These are phyloP conservation scores for Candida dubliniensis DNA, from an alignment of 1,139 yeast genomes.

Conservation along the genomic window DNA sequence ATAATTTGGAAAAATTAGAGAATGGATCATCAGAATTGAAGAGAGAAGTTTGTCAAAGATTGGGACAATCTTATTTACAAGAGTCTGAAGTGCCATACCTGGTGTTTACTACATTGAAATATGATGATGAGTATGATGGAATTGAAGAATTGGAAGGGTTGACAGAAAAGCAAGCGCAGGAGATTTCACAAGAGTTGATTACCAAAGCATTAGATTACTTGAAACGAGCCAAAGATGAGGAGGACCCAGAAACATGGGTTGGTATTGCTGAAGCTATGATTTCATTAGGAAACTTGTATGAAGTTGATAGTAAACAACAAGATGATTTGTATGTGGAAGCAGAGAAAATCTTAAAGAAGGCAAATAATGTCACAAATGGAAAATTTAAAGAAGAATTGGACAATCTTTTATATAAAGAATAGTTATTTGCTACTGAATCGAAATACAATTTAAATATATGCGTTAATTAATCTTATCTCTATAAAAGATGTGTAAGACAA, in stretches of 20 bases:
- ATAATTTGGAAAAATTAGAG: constrained; percentile 27
- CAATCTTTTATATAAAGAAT: constrained; percentile 27
- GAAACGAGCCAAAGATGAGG: constrained; percentile 60
- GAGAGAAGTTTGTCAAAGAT: constrained; percentile 42
- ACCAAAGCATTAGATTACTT: constrained; percentile 59
- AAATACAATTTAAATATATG: no score
- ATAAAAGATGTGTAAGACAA: not conserved
- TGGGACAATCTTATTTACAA: constrained; percentile 63
- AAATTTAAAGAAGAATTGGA: constrained; percentile 62
- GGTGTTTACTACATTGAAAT: constrained; percentile 56
- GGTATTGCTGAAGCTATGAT: constrained; percentile 83
- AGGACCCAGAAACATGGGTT: constrained; percentile 80
- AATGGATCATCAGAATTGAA: constrained; percentile 13
- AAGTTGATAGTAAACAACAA: constrained; percentile 64
- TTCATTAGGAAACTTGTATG: constrained; percentile 70
- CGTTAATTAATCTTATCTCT: not conserved
- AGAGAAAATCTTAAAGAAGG: constrained; percentile 57
- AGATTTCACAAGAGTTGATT: constrained; percentile 50
- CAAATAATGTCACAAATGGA: constrained; percentile 77
- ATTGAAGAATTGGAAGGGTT: constrained; percentile 40
- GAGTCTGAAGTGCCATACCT: constrained; percentile 62
- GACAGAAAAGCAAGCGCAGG: constrained; percentile 44
- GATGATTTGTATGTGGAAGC: constrained; percentile 66
- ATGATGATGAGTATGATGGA: constrained; percentile 54
- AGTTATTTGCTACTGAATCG: no score